phyloP scores from a whole-genome alignment of 1,284 basidiomycete genomes.

The Phylloboletellus chloephorus region DNA sequence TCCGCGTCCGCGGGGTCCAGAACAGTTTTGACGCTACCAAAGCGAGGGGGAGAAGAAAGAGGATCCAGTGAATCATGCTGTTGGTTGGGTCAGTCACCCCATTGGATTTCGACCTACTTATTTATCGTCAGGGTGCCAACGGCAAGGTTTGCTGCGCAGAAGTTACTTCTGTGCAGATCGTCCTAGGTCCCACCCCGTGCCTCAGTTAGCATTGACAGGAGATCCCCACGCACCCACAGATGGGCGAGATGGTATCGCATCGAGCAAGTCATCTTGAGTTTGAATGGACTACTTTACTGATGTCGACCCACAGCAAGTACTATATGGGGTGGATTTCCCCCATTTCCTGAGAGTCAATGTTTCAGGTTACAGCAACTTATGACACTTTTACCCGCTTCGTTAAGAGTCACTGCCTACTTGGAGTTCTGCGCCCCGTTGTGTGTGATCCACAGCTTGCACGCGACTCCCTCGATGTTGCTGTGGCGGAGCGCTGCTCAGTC shows the following conservation, averaged over 20 bases:
- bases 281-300: neutral
- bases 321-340: conserved; percentile 1
- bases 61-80: conserved; percentile 6
- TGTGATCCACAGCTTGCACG: too few species aligned
- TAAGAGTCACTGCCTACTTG: too few species aligned
- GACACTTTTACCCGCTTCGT: too few species aligned
- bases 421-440: too few species aligned
- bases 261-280: neutral
- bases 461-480: too few species aligned
- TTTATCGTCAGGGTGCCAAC: conserved; percentile 11
- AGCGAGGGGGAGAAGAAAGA: neutral
- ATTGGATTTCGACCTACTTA: conserved; percentile 5
- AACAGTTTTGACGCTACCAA: neutral
- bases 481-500: neutral
- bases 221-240: conserved; percentile 6
- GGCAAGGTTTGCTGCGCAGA: neutral
- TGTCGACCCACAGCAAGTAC: conserved; percentile 12
- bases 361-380: too few species aligned
- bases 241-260: neutral
- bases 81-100: neutral
- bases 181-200: neutral
- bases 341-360: too few species aligned
- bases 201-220: neutral
- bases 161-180: neutral
- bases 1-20: conserved; percentile 6